Percentiles rank a stretch among this genome's conserved stretches.
phyloP scores from a whole-genome alignment of 1,139 yeast species.

The Yamadazyma atmosphaerica region DNA sequence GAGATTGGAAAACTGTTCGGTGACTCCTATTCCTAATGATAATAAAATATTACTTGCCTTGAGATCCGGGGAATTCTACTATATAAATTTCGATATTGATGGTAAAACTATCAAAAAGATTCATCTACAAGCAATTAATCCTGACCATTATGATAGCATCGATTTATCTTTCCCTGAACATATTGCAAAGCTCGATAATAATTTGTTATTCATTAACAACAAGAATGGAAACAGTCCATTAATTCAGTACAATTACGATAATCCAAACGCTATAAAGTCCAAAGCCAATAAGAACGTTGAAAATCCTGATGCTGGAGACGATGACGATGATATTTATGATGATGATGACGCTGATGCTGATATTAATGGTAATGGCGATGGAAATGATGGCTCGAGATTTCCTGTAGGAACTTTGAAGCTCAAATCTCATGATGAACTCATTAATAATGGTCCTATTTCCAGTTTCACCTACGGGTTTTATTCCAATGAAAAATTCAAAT shows the following conservation, averaged over 20 bases:
- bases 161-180: slow-evolving; percentile 32
- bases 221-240: slow-evolving; percentile 38
- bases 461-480: slow-evolving; percentile 66
- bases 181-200: slow-evolving; percentile 34
- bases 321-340: slow-evolving; percentile 18
- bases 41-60: slow-evolving; percentile 55
- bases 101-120: slow-evolving; percentile 46
- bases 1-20: slow-evolving; percentile 56
- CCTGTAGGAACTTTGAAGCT: slow-evolving; percentile 38
- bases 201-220: slow-evolving; percentile 37
- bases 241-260: slow-evolving; percentile 31
- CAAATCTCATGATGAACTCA: slow-evolving; percentile 51
- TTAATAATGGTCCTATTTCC: slow-evolving; percentile 75
- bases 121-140: slow-evolving; percentile 29
- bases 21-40: slow-evolving; percentile 47
- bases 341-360: slow-evolving; percentile 30
- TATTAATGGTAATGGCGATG: slow-evolving; percentile 16
- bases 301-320: slow-evolving; percentile 16
- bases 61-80: slow-evolving; percentile 51
- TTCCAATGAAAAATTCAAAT: slow-evolving; percentile 53
- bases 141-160: slow-evolving; percentile 20
- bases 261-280: slow-evolving; percentile 4
- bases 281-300: slow-evolving; percentile 12
- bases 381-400: slow-evolving; percentile 35
- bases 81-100: slow-evolving; percentile 53